A percentile compares a stretch with the other conserved stretches of the same genome.
Evolutionary conservation across 345 rosid genomes (phyloP).

Genomic region (Corchorus olitorius): DNA sequence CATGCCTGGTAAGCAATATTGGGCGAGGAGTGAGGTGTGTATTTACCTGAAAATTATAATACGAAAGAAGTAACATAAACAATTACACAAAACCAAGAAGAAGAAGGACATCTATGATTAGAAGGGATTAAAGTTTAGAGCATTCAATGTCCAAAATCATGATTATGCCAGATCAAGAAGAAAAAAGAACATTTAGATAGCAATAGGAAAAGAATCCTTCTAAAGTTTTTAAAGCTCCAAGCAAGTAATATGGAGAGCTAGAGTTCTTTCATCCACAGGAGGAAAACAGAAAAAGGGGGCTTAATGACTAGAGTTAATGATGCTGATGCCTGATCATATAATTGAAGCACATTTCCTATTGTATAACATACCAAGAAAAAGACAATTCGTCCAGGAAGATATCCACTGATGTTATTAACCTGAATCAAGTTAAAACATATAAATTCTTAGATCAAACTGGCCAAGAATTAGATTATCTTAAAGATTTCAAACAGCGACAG

Average conservation of each 20-base stretch:
- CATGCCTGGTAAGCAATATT: slow-evolving; percentile 96
- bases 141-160: neutral
- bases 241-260: neutral
- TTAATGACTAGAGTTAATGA: neutral
- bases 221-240: neutral
- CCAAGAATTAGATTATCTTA: neutral
- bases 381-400: slow-evolving; percentile 98
- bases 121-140: neutral
- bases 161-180: neutral
- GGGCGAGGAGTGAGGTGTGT: slow-evolving; percentile 99
- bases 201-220: slow-evolving; percentile 5
- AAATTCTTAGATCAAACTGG: slow-evolving; percentile 14
- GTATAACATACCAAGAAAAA: slow-evolving; percentile 84
- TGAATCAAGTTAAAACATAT: slow-evolving; percentile 35
- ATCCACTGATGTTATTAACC: slow-evolving; percentile 98
- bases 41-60: slow-evolving; percentile 67
- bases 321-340: neutral
- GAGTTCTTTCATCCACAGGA: neutral
- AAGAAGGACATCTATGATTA: neutral
- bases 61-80: neutral
- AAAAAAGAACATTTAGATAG: neutral
- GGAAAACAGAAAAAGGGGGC: neutral
- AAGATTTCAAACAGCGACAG: slow-evolving; percentile 2
- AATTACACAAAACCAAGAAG: slow-evolving; percentile 5
- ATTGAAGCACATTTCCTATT: slow-evolving; percentile 1